Base-by-base conservation (phyloP, 192 early-diverging fungal species). In the Coemansia sp. region DNA sequence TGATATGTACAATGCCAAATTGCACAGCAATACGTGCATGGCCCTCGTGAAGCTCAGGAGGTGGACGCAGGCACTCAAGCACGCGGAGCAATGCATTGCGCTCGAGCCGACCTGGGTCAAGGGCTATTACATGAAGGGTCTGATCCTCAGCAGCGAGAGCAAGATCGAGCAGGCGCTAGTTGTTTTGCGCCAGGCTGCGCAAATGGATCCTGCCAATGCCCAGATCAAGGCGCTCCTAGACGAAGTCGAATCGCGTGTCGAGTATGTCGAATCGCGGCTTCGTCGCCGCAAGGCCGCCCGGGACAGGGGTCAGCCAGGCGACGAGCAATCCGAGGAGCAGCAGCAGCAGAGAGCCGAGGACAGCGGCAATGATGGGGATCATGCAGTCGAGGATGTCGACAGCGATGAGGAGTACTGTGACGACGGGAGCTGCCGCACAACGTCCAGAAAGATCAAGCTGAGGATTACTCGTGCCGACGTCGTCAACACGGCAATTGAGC, bases 21-120 rank as follows among this genome's bases (percentile, higher is more conserved):
- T 81, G 18, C 79, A 81, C 32, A 56, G 79, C 65, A 81, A 81
- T 24, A 43, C 79, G 17, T 81, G 79, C 10, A 76, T 81, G 79
- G 36, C 79, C 48, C 56, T 81, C 54, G 67, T 81, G 7, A 76
- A 76, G 55, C 62, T 81, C 27, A 68, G 63, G 52, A 62, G 70
- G 38, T 81, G 65, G 65, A 10, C 72, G 5, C 79, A 81, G 42
- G 79, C 79, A 3, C 48, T 81, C 50, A 81, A 76, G 52, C 74
- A 81, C 46, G 79, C 79, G 27, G 79, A 81, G n/a, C 79, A 81
- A 56, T 81, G 79, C 34, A 81, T 81, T 40, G 68, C 64, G 15
- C 60, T 81, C 19, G 79, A 81, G 27, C 79, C 79, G 17, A 42
- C 53, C 6, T 81, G 79, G 79, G 79, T 69, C 56, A 81, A 81